phyloP scores from a whole-genome alignment of 2,329 filamentous ascomycete species.

The Botrytis galanthina region DNA sequence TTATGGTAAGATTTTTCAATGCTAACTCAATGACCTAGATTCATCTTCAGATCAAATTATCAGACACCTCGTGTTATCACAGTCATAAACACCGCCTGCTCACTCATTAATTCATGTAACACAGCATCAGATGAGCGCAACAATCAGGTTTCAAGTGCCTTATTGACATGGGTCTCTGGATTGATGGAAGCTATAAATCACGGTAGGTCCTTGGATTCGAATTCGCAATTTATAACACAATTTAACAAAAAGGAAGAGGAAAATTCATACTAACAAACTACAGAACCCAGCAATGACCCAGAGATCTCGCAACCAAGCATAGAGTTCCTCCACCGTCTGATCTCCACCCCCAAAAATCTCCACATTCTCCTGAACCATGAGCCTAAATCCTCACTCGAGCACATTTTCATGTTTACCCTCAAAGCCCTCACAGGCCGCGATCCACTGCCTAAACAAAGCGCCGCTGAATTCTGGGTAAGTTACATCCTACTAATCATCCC shows the following conservation, averaged over 20 bases:
- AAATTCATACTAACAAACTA: constrained; percentile 13
- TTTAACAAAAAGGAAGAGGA: neutral
- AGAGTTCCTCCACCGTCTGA: constrained; percentile 65
- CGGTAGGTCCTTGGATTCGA: constrained; percentile 42
- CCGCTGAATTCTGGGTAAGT: constrained; percentile 71
- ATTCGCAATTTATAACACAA: neutral
- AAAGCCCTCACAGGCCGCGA: constrained; percentile 69
- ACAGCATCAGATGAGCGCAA: constrained; percentile 47
- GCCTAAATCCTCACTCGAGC: constrained; percentile 56
- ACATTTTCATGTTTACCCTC: constrained; percentile 69
- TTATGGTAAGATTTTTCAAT: neutral
- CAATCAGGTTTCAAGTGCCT: constrained; percentile 48
- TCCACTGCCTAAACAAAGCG: constrained; percentile 70
- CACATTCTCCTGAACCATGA: constrained; percentile 59
- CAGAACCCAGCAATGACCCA: constrained; percentile 61
- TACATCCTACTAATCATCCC: neutral
- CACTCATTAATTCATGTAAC: constrained; percentile 62
- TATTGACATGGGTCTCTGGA: constrained; percentile 61
- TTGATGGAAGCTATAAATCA: constrained; percentile 59
- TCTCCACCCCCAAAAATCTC: constrained; percentile 53
- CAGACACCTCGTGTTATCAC: constrained; percentile 66
- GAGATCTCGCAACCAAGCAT: constrained; percentile 73
- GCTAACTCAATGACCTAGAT: constrained; percentile 35
- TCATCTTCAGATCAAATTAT: constrained; percentile 58
- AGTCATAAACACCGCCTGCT: constrained; percentile 69